Evolutionary conservation across 202 grass and related monocot genomes (phyloP), one percentile per base, ranked within the genome.

Genomic region (Schoenoplectus triqueter): DNA sequence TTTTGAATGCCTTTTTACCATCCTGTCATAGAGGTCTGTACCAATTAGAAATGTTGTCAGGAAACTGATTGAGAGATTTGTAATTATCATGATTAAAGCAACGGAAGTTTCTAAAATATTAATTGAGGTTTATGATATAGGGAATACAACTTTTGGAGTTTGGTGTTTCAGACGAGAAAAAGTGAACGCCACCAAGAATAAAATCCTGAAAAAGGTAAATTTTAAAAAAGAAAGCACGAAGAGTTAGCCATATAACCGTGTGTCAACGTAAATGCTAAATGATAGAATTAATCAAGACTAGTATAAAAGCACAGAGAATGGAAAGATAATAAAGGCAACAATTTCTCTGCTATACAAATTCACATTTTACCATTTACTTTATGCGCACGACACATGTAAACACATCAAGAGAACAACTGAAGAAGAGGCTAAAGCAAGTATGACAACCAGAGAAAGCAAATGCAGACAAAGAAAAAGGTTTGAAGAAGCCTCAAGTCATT

Each of bases 121-220:
- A 65, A 66, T 50, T 50, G 80, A 18, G 31, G 78, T 40, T 10
- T 61, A 45, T 51, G 59, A n/a, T 85, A 80, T 72, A 48, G 44
- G 4, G 73, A 67, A 81, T 21, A 88, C 83, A 77, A 72, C 74
- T 73, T 69, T n/a, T 55, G 9, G 50, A 70, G 85, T 73, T n/a
- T 56, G 14, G 59, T 70, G 85, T 8, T 77, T 82, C 93, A 95
- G 67, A 92, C 56, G n/a, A 98, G 92, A 88, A 95, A 98, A 64
- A 98, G 80, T 49, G 92, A 92, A 22, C 95, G 95, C 92, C 92
- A 98, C 95, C 92, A 93, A 6, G 95, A 87, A 84, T 93, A 93
- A 86, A 95, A 95, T 55, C 90, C 95, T 98, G 95, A 74, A 94
- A 92, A 22, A 81, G 11, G 5, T 70, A 14, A 81, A 61, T 13